Base-by-base conservation (phyloP, 164 flowering plant species). In the Euptelea pleiosperma region DNA sequence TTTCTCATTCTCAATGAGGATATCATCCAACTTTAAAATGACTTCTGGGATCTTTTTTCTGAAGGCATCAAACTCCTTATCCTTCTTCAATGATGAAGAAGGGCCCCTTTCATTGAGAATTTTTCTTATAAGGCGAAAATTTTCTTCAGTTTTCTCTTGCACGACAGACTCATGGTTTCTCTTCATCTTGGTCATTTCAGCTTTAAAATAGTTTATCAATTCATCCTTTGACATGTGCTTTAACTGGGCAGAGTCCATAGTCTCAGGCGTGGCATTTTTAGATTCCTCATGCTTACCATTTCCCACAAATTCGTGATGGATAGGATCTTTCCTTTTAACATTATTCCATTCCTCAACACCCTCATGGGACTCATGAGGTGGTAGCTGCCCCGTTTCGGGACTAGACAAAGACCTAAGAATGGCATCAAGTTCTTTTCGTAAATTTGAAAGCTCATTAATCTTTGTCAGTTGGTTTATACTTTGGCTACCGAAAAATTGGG, bases 91-190 rank as follows among this genome's bases (percentile, higher is more conserved):
- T 15, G 63, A 49, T 55, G 70, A 53, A 45, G 78, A 76, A 54
- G 75, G 42, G 0, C 79, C 78, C 46, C 63, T 76, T 71, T 75
- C 82, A 31, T 72, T 85, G 56, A 87, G 66, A 48, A 55, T 62
- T 39, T 81, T 82, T 40, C 92, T 57, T 70, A 63, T 85, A 19
- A 82, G 74, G 21, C 60, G 57, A 54, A 76, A 82, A 63, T 52
- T 64, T 11, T 79, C 67, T 51, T 90, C 92, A 49, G 86, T 82
- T 69, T 63, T 61, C 56, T 70, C 66, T 11, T 74, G 83, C 60
- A 83, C 64, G 21, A 28, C 61, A 24, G 77, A 73, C 55, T 90
- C 97, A 63, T 83, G 87, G 45, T 72, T 68, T 72, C 90, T 78
- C 74, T 73, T 87, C 82, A 83, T 66, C 70, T 80, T 64, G 14